Percentiles rank a stretch among this genome's conserved stretches.
These are phyloP conservation scores for Globisporangium paroecandrum DNA, from an alignment of 352 stramenopile species.

Conservation along the genomic window DNA sequence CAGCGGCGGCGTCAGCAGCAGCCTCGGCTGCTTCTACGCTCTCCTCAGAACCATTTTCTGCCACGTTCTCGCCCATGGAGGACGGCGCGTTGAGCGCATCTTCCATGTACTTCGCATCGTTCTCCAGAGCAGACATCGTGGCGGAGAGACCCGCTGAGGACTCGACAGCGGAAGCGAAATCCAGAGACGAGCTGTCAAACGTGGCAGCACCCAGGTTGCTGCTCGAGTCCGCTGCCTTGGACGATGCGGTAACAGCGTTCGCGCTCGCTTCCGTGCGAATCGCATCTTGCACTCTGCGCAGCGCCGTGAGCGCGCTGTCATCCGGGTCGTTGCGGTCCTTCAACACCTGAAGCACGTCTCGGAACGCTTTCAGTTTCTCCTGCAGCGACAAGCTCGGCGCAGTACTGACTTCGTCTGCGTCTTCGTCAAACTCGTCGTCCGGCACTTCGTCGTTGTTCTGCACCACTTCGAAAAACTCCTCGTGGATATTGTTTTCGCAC, in stretches of 20 bases:
- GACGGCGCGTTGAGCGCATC: constrained; percentile 15
- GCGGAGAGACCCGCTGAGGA: constrained; percentile 10
- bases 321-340: constrained; percentile 70
- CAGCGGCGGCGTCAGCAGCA: constrained; percentile 1
- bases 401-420: constrained; percentile 29
- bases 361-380: constrained; percentile 78
- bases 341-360: constrained; percentile 68
- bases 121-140: constrained; percentile 18
- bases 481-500: constrained; percentile 68
- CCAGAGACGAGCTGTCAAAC: constrained; percentile 17
- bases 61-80: background rate
- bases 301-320: constrained; percentile 46
- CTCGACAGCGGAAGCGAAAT: constrained; percentile 13
- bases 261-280: constrained; percentile 49
- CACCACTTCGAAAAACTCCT: constrained; percentile 84
- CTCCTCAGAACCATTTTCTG: background rate
- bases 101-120: constrained; percentile 17
- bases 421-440: constrained; percentile 63
- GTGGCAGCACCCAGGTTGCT: background rate
- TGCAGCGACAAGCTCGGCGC: constrained; percentile 53
- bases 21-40: background rate
- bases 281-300: constrained; percentile 62
- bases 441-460: constrained; percentile 59
- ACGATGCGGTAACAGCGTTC: background rate
- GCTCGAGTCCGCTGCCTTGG: background rate